Evolutionary conservation across 169 alveolate species (phyloP).

Genomic region (Plasmodium gaboni): DNA sequence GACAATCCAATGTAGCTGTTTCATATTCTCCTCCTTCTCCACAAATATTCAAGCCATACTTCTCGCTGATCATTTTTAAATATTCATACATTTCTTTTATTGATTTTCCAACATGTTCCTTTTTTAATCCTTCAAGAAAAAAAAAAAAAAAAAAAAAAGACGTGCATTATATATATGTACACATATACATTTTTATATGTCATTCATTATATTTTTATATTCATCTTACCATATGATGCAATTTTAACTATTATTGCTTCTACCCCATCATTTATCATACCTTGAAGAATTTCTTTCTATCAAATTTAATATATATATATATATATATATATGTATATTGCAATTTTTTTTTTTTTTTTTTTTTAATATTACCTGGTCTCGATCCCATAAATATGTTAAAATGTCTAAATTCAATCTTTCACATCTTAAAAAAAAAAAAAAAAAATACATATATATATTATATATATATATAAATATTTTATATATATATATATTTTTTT

Average conservation of each 20-base stretch:
- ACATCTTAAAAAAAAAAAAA: conserved; percentile 18
- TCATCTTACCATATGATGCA: conserved; percentile 85
- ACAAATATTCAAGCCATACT: conserved; percentile 96
- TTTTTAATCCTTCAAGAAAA: conserved; percentile 90
- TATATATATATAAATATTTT: neutral
- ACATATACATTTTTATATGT: neutral
- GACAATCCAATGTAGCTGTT: conserved; percentile 95
- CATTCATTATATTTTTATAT: neutral
- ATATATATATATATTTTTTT: neutral
- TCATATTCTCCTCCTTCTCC: conserved; percentile 99
- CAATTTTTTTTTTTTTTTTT: neutral
- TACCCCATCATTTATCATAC: conserved; percentile 93
- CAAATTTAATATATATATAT: conserved; percentile 89
- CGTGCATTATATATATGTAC: neutral
- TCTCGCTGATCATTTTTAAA: conserved; percentile 81
- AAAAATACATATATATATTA: neutral
- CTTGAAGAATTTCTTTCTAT: conserved; percentile 90
- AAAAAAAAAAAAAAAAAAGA: conserved; percentile 5
- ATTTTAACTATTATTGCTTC: conserved; percentile 93
- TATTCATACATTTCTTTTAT: conserved; percentile 82
- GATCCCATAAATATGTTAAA: conserved; percentile 83
- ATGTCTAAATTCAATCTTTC: conserved; percentile 76
- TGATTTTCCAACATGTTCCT: conserved; percentile 92
- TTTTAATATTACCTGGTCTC: conserved; percentile 69
- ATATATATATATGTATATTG: conserved; percentile 36